Evolutionary conservation across 73 alveolate genomes (phyloP), one percentile per base, ranked within the genome.

Genomic region (Durusdinium trenchii): DNA sequence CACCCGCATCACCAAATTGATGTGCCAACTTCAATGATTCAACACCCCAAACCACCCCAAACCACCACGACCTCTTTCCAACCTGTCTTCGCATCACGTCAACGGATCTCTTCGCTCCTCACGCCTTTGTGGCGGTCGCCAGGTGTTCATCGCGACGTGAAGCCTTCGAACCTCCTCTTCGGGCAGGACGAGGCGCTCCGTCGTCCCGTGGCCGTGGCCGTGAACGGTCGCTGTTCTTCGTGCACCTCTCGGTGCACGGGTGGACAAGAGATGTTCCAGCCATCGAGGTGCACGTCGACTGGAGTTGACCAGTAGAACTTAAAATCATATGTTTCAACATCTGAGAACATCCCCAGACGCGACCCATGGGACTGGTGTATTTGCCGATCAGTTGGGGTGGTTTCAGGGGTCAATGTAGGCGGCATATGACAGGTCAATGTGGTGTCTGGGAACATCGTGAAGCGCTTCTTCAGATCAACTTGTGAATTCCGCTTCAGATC

Each of bases 131-230:
- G n/a, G n/a, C n/a, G n/a, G n/a, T n/a, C n/a, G n/a, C n/a, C 51
- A 91, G 98, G 98, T 54, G 85, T 91, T 52, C 98, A 91, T 51
- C 87, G 98, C 10, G 98, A 91, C 57, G 32, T 91, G 46, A 91
- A 91, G 50, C 98, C 98, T 9, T 91, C 98, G 54, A 91, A 91
- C 64, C 81, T 91, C 64, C 98, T 91, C 89, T 91, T 91, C 78
- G 98, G 98, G 36, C 98, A 91, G 42, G 98, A 91, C 36, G 98
- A 36, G 7, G 98, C 61, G 16, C 20, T 86, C 5, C 10, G 86
- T 84, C 45, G 45, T 0, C 5, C 18, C 18, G 38, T 40, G 7
- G 76, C 36, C 40, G 32, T 62, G 76, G 76, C 43, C 36, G 76
- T 23, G 18, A n/a, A n/a, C n/a, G n/a, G n/a, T n/a, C n/a, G n/a